Percentiles rank a stretch among this genome's conserved stretches.
These are phyloP conservation scores for Earliella scabrosa DNA, from an alignment of 1,284 basidiomycete genomes.

Conservation along the genomic window DNA sequence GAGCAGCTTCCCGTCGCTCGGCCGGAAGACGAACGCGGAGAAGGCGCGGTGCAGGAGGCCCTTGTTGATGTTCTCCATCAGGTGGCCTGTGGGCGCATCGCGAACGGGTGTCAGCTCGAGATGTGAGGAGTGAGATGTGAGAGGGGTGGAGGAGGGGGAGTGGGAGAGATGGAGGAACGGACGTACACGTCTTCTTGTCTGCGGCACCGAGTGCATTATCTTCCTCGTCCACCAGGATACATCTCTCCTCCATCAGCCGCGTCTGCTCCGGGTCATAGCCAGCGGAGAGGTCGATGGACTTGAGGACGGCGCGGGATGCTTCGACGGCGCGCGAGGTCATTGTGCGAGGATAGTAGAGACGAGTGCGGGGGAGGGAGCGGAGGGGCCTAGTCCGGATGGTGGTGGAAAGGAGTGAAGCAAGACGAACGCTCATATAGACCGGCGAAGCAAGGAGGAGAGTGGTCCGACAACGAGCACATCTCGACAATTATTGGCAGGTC, in stretches of 20 bases:
- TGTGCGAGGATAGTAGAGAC: slow-evolving; percentile 16
- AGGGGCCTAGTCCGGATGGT: slow-evolving; percentile 21
- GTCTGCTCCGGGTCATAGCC: slow-evolving; percentile 81
- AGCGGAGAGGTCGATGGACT: slow-evolving; percentile 71
- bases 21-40: slow-evolving; percentile 96
- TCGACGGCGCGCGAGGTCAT: slow-evolving; percentile 50
- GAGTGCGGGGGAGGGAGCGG: background rate
- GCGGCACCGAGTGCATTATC: slow-evolving; percentile 90
- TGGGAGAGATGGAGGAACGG: background rate
- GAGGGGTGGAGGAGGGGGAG: background rate
- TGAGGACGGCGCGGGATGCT: slow-evolving; percentile 64
- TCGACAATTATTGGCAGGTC: background rate
- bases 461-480: background rate
- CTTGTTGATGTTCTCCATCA: slow-evolving; percentile 97
- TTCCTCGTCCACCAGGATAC: slow-evolving; percentile 93
- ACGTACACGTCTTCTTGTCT: slow-evolving; percentile 96
- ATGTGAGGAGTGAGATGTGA: background rate
- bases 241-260: slow-evolving; percentile 96
- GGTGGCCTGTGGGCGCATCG: slow-evolving; percentile 68
- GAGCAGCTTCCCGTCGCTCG: slow-evolving; percentile 92
- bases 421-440: slow-evolving; percentile 27
- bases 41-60: slow-evolving; percentile 98
- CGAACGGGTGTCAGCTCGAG: background rate
- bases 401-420: slow-evolving; percentile 23
- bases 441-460: slow-evolving; percentile 7